Evolutionary conservation across 1,284 basidiomycete species (phyloP).

Genomic region (Puccinia polysora): DNA sequence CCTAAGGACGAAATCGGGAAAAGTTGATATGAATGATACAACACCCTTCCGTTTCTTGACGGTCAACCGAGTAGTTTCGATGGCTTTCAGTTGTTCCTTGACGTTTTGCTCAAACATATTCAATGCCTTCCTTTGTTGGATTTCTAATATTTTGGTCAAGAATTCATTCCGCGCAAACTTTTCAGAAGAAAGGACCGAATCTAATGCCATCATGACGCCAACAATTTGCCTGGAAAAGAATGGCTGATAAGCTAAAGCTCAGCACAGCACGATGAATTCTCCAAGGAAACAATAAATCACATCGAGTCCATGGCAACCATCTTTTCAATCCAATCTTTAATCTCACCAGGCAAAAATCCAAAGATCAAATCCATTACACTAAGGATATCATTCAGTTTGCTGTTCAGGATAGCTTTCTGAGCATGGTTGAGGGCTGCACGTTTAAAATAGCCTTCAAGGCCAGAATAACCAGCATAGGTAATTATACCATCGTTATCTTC

Average conservation of each 20-base stretch:
- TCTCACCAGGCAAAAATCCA: conserved; percentile 76
- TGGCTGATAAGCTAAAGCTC: no score
- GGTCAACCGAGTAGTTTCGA: conserved; percentile 83
- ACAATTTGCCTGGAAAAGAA: conserved; percentile 70
- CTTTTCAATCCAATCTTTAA: conserved; percentile 77
- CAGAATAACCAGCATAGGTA: conserved; percentile 94
- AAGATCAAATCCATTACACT: conserved; percentile 91
- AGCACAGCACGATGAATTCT: no score
- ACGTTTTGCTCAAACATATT: conserved; percentile 47
- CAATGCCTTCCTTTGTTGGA: conserved; percentile 18
- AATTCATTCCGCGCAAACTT: conserved; percentile 67
- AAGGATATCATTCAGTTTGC: conserved; percentile 71
- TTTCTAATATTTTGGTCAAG: conserved; percentile 22
- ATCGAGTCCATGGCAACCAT: conserved; percentile 70
- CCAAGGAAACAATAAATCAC: conserved; percentile 57
- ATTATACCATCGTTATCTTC: conserved; percentile 58
- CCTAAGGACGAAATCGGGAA: conserved; percentile 78
- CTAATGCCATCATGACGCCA: conserved; percentile 73
- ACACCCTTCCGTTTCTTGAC: conserved; percentile 89
- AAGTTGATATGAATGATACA: conserved; percentile 85
- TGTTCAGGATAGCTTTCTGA: conserved; percentile 55
- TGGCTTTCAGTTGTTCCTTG: conserved; percentile 74
- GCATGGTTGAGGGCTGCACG: conserved; percentile 70
- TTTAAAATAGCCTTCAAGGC: conserved; percentile 87
- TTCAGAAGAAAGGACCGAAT: conserved; percentile 71